Percentiles rank a stretch among this genome's conserved stretches.
phyloP scores from a whole-genome alignment of 2,329 filamentous ascomycete species.

The Xylariales sp. region DNA sequence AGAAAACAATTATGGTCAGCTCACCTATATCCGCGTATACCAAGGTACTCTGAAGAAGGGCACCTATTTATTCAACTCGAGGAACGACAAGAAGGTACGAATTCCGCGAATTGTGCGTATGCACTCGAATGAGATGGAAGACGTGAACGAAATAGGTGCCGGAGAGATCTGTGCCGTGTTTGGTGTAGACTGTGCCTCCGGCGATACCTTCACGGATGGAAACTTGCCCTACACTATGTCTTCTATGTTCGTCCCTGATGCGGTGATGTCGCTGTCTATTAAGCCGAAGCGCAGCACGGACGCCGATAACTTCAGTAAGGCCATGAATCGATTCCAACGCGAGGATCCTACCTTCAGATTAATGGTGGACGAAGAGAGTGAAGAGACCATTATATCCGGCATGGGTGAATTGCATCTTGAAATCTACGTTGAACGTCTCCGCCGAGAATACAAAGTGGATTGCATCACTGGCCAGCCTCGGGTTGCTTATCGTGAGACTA shows the following conservation, averaged over 20 bases:
- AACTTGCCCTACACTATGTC: conserved; percentile 93
- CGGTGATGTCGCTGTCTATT: conserved; percentile 98
- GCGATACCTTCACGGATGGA: conserved; percentile 97
- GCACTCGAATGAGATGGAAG: conserved; percentile 99
- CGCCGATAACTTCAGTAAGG: conserved; percentile 94
- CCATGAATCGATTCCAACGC: conserved; percentile 98
- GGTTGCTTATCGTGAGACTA: conserved; percentile 96
- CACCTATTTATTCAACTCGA: conserved; percentile 90
- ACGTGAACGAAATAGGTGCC: conserved; percentile 89
- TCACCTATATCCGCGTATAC: conserved; percentile 98
- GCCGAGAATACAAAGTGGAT: conserved; percentile 95
- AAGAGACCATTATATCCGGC: conserved; percentile 97
- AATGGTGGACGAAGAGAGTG: conserved; percentile 88
- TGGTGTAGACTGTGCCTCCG: conserved; percentile 95
- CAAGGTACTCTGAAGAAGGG: conserved; percentile 92
- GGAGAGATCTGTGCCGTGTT: conserved; percentile 99
- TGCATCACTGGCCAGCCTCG: conserved; percentile 96
- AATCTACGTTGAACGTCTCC: conserved; percentile 97
- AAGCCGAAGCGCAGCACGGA: conserved; percentile 95
- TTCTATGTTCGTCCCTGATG: conserved; percentile 97
- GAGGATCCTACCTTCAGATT: conserved; percentile 98
- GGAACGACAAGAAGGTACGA: conserved; percentile 95
- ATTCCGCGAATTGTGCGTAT: conserved; percentile 97
- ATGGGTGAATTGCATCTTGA: conserved; percentile 98
- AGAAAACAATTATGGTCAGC: conserved; percentile 97